Evolutionary conservation across 257 asterid species (phyloP).

Genomic region (Haberlea rhodopensis): DNA sequence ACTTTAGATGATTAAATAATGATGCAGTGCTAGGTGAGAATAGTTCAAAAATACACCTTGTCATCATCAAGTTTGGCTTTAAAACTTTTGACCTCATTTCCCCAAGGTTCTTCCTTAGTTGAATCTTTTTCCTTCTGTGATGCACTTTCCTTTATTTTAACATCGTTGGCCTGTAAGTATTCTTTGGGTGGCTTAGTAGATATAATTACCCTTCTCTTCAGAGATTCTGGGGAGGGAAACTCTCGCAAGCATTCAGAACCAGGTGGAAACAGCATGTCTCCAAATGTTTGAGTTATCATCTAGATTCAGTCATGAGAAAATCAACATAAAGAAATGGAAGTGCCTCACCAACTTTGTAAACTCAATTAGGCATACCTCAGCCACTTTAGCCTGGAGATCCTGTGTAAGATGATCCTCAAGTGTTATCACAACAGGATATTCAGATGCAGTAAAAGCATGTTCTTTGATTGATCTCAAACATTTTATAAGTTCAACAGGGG

Average conservation of each 20-base stretch:
- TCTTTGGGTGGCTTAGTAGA: slow-evolving; percentile 74
- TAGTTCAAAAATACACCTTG: slow-evolving; percentile 32
- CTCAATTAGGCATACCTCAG: slow-evolving; percentile 46
- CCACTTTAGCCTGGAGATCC: slow-evolving; percentile 63
- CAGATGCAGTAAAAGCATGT: slow-evolving; percentile 55
- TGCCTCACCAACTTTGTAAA: slow-evolving; percentile 14
- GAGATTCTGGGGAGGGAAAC: slow-evolving; percentile 55
- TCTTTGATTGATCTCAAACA: slow-evolving; percentile 63
- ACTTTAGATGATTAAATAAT: slow-evolving; percentile 8
- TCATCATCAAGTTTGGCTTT: slow-evolving; percentile 29
- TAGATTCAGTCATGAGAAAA: slow-evolving; percentile 26
- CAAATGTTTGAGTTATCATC: slow-evolving; percentile 60
- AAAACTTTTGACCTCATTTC: slow-evolving; percentile 37
- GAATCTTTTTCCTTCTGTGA: slow-evolving; percentile 34
- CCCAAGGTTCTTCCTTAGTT: slow-evolving; percentile 49
- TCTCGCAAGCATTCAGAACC: slow-evolving; percentile 43
- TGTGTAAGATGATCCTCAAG: slow-evolving; percentile 65
- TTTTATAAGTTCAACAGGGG: slow-evolving; percentile 52
- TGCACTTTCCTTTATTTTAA: slow-evolving; percentile 32
- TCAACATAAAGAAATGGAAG: slow-evolving; percentile 21
- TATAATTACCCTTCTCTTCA: slow-evolving; percentile 55
- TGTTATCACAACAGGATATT: slow-evolving; percentile 63
- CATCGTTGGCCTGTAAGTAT: slow-evolving; percentile 50
- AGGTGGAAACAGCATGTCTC: slow-evolving; percentile 54
- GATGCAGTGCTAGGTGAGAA: slow-evolving; percentile 17